Evolutionary conservation across 208 protist genomes (phyloP), one percentile per base, ranked within the genome.

Genomic region (Kentomonas sorsogonicus): DNA sequence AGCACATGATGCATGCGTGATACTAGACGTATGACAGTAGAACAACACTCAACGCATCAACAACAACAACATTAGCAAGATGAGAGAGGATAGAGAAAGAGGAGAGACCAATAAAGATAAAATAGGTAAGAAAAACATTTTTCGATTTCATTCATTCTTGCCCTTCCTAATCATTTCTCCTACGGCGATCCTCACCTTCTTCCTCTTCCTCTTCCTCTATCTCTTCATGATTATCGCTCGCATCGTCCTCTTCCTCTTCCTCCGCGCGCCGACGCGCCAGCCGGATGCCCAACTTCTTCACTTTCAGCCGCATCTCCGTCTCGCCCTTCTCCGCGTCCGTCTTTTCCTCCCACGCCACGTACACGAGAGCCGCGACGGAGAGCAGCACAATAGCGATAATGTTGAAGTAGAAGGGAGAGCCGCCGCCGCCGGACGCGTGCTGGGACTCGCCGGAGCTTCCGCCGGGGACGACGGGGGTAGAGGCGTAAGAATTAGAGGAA

Each of bases 281-380:
- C n/a, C n/a, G n/a, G n/a, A n/a, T n/a, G n/a, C n/a, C n/a, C n/a
- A n/a, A n/a, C n/a, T n/a, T n/a, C n/a, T n/a, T n/a, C n/a, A n/a
- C n/a, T n/a, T 93, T 89, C 22, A 90, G 66, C 41, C 66, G 52
- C 16, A 63, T 70, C 65, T 93, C 86, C 5, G 67, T 56, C 6
- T 79, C 56, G 18, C 63, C 38, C 69, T 88, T 93, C 52, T 86
- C 72, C n/a, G 67, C 68, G n/a, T 84, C 74, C 0, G 86, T 93
- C 61, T 65, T 69, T 43, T 85, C 72, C 25, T 93, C 86, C 83
- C 86, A 93, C 41, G 86, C 40, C 2, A 81, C 73, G 53, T 93
- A 93, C 16, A 89, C 26, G 22, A 90, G 56, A 15, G 79, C 67
- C 1, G 69, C 86, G 23, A 87, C 31, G 51, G 56, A 69, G 23